phyloP scores from a whole-genome alignment of 768 basidiomycete species.

The Kockovaella imperatae region DNA sequence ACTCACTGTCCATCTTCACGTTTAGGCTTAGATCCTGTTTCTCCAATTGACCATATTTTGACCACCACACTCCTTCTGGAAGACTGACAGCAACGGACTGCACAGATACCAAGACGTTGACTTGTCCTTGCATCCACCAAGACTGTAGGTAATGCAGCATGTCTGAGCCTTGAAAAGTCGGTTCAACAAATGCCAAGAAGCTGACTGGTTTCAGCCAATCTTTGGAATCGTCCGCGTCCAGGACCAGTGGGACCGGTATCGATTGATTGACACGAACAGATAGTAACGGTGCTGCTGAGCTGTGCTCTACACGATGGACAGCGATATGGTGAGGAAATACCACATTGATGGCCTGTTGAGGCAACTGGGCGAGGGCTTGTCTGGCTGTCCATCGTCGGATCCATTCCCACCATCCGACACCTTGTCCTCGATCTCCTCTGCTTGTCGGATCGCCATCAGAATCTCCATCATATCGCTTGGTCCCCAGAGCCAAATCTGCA shows the following conservation, averaged over 20 bases:
- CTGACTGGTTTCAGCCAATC: conserved; percentile 31
- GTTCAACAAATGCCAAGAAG: conserved; percentile 18
- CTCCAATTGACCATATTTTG: conserved; percentile 18
- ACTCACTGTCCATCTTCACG: conserved; percentile 38
- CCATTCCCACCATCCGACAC: conserved; percentile 33
- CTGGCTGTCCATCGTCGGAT: conserved; percentile 23
- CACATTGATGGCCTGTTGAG: conserved; percentile 9
- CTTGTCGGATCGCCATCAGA: conserved; percentile 8
- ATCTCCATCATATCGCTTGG: conserved; percentile 9
- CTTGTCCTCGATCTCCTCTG: conserved; percentile 10
- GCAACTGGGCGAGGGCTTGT: conserved; percentile 3
- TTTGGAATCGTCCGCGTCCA: conserved; percentile 5
- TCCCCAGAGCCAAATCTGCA: conserved; percentile 32
- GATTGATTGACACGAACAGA: conserved; percentile 8
- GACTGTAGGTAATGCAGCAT: conserved; percentile 30
- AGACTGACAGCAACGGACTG: conserved; percentile 16
- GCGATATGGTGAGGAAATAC: conserved; percentile 9
- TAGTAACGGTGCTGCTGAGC: conserved; percentile 11
- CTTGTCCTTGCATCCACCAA: conserved; percentile 27
- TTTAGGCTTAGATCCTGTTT: conserved; percentile 27
- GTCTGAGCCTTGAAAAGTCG: conserved; percentile 24
- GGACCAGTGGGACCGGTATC: conserved; percentile 20
- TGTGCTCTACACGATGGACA: conserved; percentile 10
- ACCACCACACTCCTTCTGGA: conserved; percentile 22
- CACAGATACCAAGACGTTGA: conserved; percentile 18